Conservation (phyloP, 495 filamentous ascomycete genomes). For the Penicillium cosmopolitanum region DNA sequence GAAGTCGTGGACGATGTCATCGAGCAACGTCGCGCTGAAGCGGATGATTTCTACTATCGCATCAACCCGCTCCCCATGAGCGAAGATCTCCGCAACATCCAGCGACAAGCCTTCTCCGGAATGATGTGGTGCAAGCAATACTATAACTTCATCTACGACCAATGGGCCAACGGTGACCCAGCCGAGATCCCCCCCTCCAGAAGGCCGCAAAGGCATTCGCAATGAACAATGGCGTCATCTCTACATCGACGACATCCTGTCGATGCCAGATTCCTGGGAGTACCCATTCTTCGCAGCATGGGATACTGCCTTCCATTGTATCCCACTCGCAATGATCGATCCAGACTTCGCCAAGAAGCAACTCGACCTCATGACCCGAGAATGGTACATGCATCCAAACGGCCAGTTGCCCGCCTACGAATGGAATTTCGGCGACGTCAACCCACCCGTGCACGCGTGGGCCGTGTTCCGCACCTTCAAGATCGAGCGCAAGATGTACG, state of each 20-base stretch:
- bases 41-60: slow-evolving; percentile 92
- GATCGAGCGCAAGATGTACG: slow-evolving; percentile 96
- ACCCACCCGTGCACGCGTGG: slow-evolving; percentile 97
- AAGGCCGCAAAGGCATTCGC: slow-evolving; percentile 76
- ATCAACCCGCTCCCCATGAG: slow-evolving; percentile 94
- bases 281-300: slow-evolving; percentile 98
- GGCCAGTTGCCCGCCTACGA: slow-evolving; percentile 91
- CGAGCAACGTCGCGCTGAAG: slow-evolving; percentile 80
- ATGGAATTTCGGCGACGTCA: slow-evolving; percentile 98
- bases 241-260: slow-evolving; percentile 90
- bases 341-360: slow-evolving; percentile 98
- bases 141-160: slow-evolving; percentile 95
- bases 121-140: slow-evolving; percentile 99
- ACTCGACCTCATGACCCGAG: slow-evolving; percentile 88
- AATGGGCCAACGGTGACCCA: slow-evolving; percentile 87
- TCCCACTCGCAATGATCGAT: slow-evolving; percentile 94
- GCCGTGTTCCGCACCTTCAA: slow-evolving; percentile 94
- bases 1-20: slow-evolving; percentile 91
- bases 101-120: slow-evolving; percentile 88
- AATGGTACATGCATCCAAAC: slow-evolving; percentile 99
- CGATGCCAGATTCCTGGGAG: slow-evolving; percentile 98
- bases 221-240: slow-evolving; percentile 93
- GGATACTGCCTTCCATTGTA: slow-evolving; percentile 97
- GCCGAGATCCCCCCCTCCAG: slow-evolving; percentile 81
- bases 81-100: slow-evolving; percentile 92